Conservation (phyloP, 371 early-diverging fungal genomes). For the Mortierella sp. region DNA sequence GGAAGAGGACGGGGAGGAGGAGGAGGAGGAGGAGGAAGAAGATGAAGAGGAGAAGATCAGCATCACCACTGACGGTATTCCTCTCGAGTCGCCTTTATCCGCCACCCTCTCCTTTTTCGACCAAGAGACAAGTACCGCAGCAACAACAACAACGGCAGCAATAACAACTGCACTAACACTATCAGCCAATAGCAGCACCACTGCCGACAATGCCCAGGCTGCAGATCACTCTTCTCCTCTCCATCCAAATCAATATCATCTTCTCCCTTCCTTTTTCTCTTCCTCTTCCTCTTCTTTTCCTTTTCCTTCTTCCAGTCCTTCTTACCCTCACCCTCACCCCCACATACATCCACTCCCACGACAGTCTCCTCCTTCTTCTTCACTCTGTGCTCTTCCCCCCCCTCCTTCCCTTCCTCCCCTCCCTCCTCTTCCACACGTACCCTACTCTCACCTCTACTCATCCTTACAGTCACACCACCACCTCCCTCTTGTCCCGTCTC, state of each 20-base stretch:
- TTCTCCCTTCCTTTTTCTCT: background rate
- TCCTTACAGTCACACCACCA: background rate
- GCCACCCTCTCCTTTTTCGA: background rate
- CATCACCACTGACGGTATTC: too few species aligned
- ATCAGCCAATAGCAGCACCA: background rate
- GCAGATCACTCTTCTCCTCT: background rate
- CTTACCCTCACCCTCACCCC: background rate
- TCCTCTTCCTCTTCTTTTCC: background rate
- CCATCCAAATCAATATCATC: background rate
- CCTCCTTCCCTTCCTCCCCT: background rate
- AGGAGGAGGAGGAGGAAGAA: too few species aligned
- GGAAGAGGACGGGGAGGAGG: too few species aligned
- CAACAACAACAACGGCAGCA: too few species aligned
- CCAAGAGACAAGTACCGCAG: background rate
- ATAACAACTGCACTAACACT: background rate
- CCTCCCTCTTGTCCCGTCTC: background rate
- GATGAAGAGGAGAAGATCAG: too few species aligned
- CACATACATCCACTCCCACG: background rate
- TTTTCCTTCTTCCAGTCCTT: too few species aligned
- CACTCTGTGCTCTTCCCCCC: background rate
- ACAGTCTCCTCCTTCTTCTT: background rate
- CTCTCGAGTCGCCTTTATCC: background rate
- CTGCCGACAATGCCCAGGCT: background rate
- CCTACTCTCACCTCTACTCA: background rate
- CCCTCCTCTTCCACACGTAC: background rate